Evolutionary conservation across 2,329 filamentous ascomycete genomes (phyloP), one percentile per base, ranked within the genome.

Genomic region (Pseudogymnoascus sp.): DNA sequence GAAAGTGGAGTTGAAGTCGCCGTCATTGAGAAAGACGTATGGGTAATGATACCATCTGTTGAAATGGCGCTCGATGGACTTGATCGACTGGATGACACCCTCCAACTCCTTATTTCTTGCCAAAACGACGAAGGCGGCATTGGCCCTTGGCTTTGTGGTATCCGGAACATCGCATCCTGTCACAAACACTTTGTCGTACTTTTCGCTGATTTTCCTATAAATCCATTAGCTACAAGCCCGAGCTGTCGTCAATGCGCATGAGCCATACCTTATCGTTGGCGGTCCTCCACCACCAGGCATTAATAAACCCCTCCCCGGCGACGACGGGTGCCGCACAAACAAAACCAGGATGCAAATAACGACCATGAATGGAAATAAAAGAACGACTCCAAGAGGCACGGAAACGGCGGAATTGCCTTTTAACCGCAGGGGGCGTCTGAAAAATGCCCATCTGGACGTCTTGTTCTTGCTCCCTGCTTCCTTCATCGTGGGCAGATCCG

Each of bases 21-120:
- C 94, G 70, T 99, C 93, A 76, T 99, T 99, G 68, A 99, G 80
- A 75, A 99, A 97, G 68, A 97, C 93, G 73, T 97, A 99, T 25
- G 94, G 94, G 74, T 99, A 99, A 75, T 97, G 86, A 74, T 92
- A 99, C 92, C 93, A 99, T 67, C 92, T 86, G 77, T 99, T 99
- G 84, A 99, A 99, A 76, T 99, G 94, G 69, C 94, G 85, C 79
- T 99, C 94, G 67, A 99, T 92, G 43, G 93, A 97, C 79, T 97
- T 97, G 74, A 99, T 84, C 8, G 94, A 97, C 75, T 97, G 91
- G 66, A 99, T 85, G 38, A 99, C 94, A 63, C 94, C 94, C 0
- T 96, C 92, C 66, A 99, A 75, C 77, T 99, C 94, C 80, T 96
- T 95, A 74, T 99, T 97, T 69, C 94, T 82, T 60, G 94, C 94